phyloP scores from a whole-genome alignment of 441 rosid species.

The Corymbia citriodora region DNA sequence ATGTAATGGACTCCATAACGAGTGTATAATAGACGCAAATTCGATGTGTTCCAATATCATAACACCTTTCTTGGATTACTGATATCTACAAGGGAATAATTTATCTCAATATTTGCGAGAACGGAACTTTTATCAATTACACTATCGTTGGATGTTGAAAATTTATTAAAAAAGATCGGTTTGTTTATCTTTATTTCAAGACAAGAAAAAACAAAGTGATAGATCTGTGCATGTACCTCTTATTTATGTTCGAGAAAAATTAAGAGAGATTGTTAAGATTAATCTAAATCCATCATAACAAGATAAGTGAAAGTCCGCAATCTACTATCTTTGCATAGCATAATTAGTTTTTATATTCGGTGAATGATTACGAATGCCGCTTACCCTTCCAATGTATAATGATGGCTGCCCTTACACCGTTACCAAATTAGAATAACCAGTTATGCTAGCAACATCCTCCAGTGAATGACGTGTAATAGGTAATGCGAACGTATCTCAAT shows the following conservation, averaged over 20 bases:
- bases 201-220: rapidly evolving
- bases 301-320: neutral
- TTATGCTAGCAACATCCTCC: neutral
- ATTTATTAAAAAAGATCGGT: no score
- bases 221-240: rapidly evolving
- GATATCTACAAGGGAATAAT: neutral
- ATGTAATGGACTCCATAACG: neutral
- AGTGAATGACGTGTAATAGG: neutral
- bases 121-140: neutral
- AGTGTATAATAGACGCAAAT: neutral
- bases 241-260: no score
- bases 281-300: neutral
- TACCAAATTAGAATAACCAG: rapidly evolving
- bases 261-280: rapidly evolving
- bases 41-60: neutral
- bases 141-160: rapidly evolving
- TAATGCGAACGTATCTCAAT: neutral
- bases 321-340: neutral
- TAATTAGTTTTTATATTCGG: rapidly evolving
- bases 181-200: neutral
- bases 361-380: neutral
- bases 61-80: neutral
- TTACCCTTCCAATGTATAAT: no score
- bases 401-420: neutral
- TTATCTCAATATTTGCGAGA: rapidly evolving